Percentiles rank a stretch among this genome's conserved stretches.
Evolutionary conservation across 164 flowering plant genomes (phyloP).

Genomic region (Nymphaea colorata): DNA sequence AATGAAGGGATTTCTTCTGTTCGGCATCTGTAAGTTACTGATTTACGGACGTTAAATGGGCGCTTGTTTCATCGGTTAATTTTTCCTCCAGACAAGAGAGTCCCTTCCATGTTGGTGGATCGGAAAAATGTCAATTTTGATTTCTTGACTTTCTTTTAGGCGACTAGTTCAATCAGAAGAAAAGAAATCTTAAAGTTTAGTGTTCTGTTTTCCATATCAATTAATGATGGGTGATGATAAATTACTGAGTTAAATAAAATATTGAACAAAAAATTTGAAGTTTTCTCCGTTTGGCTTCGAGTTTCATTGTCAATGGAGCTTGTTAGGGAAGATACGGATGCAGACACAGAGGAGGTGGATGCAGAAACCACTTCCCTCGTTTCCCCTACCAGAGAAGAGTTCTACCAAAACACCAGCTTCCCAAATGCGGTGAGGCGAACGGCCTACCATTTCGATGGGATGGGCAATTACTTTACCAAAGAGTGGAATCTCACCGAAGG

Average conservation of each 20-base stretch:
- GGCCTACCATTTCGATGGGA: slow-evolving; percentile 87
- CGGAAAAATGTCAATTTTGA: not conserved
- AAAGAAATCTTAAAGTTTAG: too few relatives aligned
- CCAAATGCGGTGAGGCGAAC: slow-evolving; percentile 59
- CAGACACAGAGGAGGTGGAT: slow-evolving; percentile 29
- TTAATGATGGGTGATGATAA: too few relatives aligned
- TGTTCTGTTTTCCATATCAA: too few relatives aligned
- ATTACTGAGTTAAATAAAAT: too few relatives aligned
- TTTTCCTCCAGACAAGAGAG: not conserved
- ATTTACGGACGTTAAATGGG: too few relatives aligned
- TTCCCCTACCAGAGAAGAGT: slow-evolving; percentile 17
- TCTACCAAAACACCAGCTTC: slow-evolving; percentile 21
- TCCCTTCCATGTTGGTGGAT: not conserved
- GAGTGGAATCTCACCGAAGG: slow-evolving; percentile 93
- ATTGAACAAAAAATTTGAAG: not conserved
- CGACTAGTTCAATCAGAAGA: too few relatives aligned
- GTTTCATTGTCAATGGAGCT: slow-evolving; percentile 20
- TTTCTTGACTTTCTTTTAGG: too few relatives aligned
- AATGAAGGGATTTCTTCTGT: too few relatives aligned
- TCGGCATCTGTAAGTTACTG: too few relatives aligned
- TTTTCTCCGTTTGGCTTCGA: not conserved
- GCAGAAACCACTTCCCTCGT: slow-evolving; percentile 12
- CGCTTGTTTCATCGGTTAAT: too few relatives aligned
- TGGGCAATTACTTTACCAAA: slow-evolving; percentile 55
- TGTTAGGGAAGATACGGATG: slow-evolving; percentile 13